These are phyloP conservation scores for Eimeria brunetti DNA, from an alignment of 169 alveolate genomes.

Conservation along the genomic window DNA sequence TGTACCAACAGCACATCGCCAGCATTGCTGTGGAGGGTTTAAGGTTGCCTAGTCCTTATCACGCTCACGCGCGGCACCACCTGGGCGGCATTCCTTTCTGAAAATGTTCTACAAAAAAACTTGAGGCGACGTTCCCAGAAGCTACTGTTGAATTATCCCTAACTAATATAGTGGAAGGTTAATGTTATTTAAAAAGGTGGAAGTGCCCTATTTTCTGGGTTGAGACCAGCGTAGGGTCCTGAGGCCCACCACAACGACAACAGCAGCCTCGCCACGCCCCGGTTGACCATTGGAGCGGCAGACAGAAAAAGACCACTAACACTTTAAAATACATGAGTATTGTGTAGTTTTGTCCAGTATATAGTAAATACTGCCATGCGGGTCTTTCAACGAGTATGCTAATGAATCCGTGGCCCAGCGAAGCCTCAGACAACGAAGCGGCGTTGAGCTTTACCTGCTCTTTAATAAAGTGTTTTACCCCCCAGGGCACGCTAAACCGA, in stretches of 20 bases:
- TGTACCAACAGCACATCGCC: neutral
- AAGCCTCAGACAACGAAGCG: neutral
- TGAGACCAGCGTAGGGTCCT: neutral
- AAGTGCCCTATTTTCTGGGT: neutral
- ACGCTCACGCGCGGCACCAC: neutral
- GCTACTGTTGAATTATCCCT: neutral
- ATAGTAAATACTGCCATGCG: neutral
- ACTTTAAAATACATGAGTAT: neutral
- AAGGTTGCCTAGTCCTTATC: neutral
- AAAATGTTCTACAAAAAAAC: neutral
- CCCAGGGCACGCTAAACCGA: neutral
- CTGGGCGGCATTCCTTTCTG: neutral
- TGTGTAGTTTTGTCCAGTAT: neutral
- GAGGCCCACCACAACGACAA: neutral
- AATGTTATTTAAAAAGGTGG: neutral
- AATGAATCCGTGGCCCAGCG: conserved; percentile 1
- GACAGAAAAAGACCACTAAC: neutral
- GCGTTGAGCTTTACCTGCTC: neutral
- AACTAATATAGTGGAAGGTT: too few relatives aligned
- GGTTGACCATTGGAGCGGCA: conserved; percentile 1
- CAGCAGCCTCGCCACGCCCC: neutral
- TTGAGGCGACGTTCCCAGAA: too few relatives aligned
- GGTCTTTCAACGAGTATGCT: neutral
- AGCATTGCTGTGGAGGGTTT: neutral
- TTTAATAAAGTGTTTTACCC: neutral